These are phyloP conservation scores for Ciborinia camelliae DNA, from an alignment of 2,329 filamentous ascomycete species.

Conservation along the genomic window DNA sequence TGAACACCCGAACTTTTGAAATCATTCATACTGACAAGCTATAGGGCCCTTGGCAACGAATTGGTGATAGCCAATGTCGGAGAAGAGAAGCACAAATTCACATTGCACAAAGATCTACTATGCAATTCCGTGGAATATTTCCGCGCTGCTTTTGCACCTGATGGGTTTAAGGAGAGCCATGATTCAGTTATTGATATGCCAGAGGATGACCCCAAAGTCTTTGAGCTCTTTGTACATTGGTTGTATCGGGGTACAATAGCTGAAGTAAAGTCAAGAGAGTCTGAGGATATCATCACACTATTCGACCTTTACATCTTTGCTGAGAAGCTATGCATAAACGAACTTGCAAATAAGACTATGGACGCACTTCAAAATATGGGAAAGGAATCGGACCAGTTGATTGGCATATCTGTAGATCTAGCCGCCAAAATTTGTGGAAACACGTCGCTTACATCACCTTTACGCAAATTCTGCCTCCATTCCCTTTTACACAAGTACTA, in stretches of 20 bases:
- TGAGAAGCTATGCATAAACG: slow-evolving; percentile 8
- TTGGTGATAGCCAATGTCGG: slow-evolving; percentile 30
- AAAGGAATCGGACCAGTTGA: fast-evolving
- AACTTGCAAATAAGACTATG: slow-evolving; percentile 2
- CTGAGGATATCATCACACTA: neutral
- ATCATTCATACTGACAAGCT: neutral
- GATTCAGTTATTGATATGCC: slow-evolving; percentile 19
- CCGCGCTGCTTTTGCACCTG: slow-evolving; percentile 14
- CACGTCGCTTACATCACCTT: neutral
- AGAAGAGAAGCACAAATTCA: slow-evolving; percentile 23
- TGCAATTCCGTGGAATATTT: slow-evolving; percentile 20
- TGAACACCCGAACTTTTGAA: fast-evolving
- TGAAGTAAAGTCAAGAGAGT: too few species aligned
- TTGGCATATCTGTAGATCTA: neutral
- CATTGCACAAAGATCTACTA: slow-evolving; percentile 30
- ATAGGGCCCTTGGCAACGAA: slow-evolving; percentile 20
- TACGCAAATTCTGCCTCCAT: neutral
- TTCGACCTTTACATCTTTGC: slow-evolving; percentile 11
- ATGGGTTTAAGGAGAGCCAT: slow-evolving; percentile 20
- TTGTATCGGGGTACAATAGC: slow-evolving; percentile 11
- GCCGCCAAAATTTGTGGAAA: neutral
- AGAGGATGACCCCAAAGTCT: slow-evolving; percentile 10
- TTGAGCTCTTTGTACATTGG: slow-evolving; percentile 16
- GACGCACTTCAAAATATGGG: neutral
- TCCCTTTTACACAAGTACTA: neutral